phyloP scores from a whole-genome alignment of 352 stramenopile genomes.

The Pythium insidiosum region DNA sequence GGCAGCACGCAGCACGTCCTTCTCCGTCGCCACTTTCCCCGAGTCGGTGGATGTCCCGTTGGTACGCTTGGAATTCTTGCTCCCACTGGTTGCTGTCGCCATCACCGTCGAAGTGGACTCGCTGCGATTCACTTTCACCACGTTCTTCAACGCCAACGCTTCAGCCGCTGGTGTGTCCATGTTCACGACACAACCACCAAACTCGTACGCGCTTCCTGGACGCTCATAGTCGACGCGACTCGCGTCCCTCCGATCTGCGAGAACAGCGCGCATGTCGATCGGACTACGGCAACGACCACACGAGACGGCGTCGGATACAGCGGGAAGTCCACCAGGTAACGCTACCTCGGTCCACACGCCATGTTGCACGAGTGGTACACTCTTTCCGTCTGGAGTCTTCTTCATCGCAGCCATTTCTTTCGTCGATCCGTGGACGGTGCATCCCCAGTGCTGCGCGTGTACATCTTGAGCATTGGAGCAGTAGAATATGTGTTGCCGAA shows the following conservation, averaged over 20 bases:
- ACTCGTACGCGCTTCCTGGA: constrained; percentile 51
- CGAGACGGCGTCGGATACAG: constrained; percentile 39
- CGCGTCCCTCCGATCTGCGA: constrained; percentile 43
- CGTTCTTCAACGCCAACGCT: constrained; percentile 4
- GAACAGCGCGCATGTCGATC: constrained; percentile 43
- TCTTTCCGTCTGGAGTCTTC: constrained; percentile 32
- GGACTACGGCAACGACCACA: constrained; percentile 45
- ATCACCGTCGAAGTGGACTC: background rate
- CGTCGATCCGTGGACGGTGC: constrained; percentile 53
- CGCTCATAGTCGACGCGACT: constrained; percentile 44
- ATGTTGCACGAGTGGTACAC: constrained; percentile 44
- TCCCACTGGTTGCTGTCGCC: background rate
- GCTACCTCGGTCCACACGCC: constrained; percentile 49
- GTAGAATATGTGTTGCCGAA: constrained; percentile 75
- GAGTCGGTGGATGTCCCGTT: constrained; percentile 3
- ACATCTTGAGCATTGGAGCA: constrained; percentile 28
- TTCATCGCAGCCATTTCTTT: constrained; percentile 7
- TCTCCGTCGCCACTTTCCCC: too few relatives aligned
- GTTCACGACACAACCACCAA: constrained; percentile 58
- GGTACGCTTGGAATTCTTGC: background rate
- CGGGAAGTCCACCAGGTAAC: constrained; percentile 38
- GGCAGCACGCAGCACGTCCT: too few relatives aligned
- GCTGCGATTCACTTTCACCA: too few relatives aligned
- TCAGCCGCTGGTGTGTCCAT: constrained; percentile 7
- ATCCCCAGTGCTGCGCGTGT: constrained; percentile 74